Evolutionary conservation across 495 filamentous ascomycete species (phyloP).

Genomic region (Podospora comata): DNA sequence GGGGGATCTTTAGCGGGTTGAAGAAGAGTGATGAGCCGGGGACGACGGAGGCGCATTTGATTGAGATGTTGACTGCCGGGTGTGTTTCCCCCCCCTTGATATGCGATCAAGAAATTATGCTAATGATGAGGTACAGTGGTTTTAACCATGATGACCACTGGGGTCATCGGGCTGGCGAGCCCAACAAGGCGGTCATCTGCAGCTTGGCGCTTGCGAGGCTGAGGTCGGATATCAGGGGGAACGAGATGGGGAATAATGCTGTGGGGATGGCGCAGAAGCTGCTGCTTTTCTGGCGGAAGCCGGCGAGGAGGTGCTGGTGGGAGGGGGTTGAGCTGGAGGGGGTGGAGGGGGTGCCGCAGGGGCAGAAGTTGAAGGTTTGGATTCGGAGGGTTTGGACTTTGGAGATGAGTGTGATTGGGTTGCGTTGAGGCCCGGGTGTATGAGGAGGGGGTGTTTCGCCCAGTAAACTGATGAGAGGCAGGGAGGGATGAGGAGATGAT

Average conservation of each 20-base stretch:
- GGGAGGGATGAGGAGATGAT: not conserved
- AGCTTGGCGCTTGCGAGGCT: slow-evolving; percentile 89
- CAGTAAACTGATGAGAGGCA: not conserved
- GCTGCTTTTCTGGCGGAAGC: slow-evolving; percentile 96
- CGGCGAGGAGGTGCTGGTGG: slow-evolving; percentile 97
- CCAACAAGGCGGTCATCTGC: slow-evolving; percentile 97
- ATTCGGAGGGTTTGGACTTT: slow-evolving; percentile 97
- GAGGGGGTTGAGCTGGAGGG: slow-evolving; percentile 90
- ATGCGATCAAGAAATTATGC: not conserved
- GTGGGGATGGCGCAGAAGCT: slow-evolving; percentile 99
- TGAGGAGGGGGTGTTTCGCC: not conserved
- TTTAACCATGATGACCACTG: slow-evolving; percentile 94
- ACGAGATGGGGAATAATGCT: slow-evolving; percentile 70
- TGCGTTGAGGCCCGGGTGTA: slow-evolving; percentile 51
- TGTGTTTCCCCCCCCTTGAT: slow-evolving; percentile 46
- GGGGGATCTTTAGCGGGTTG: slow-evolving; percentile 94
- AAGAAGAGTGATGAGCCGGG: slow-evolving; percentile 92
- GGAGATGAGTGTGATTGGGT: slow-evolving; percentile 96
- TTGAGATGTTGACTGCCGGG: slow-evolving; percentile 99
- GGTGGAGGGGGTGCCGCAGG: slow-evolving; percentile 81
- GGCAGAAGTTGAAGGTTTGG: slow-evolving; percentile 88
- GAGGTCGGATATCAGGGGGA: slow-evolving; percentile 83
- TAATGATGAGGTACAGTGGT: slow-evolving; percentile 54
- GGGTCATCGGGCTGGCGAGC: slow-evolving; percentile 94
- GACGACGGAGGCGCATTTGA: slow-evolving; percentile 96